Percentiles rank a stretch among this genome's conserved stretches.
Conservation (phyloP, 257 asterid species). For the Datura wrightii region DNA sequence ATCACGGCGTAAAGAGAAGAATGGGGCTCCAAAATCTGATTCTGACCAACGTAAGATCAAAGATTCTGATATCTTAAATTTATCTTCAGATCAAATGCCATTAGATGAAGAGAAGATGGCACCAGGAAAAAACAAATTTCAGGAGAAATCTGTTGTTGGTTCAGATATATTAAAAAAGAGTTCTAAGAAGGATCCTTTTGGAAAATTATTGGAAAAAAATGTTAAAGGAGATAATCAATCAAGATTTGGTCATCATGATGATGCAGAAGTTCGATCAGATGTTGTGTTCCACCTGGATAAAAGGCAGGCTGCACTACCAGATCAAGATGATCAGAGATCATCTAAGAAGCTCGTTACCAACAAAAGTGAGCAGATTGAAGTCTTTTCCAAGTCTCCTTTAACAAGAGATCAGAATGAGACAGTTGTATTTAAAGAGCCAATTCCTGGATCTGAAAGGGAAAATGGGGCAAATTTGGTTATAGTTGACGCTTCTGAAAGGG, state of each 20-base stretch:
- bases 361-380: conserved; percentile 53
- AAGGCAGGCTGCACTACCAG: conserved; percentile 52
- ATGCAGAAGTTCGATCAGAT: conserved; percentile 41
- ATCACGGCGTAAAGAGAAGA: conserved; percentile 66
- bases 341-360: conserved; percentile 49
- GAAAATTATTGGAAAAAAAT: conserved; percentile 53
- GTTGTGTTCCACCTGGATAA: conserved; percentile 48
- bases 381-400: conserved; percentile 63
- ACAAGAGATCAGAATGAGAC: conserved; percentile 66
- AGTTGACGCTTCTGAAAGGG: conserved; percentile 52
- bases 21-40: conserved; percentile 55
- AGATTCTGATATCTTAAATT: conserved; percentile 48
- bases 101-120: conserved; percentile 56
- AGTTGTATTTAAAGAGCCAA: conserved; percentile 43
- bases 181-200: conserved; percentile 61
- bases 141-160: conserved; percentile 52
- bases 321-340: conserved; percentile 55
- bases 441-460: conserved; percentile 68
- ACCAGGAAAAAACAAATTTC: conserved; percentile 63
- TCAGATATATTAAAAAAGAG: conserved; percentile 59
- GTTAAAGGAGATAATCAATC: conserved; percentile 52
- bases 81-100: conserved; percentile 44
- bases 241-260: conserved; percentile 49
- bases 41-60: conserved; percentile 51
- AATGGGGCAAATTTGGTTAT: conserved; percentile 47